A percentile compares a stretch with the other conserved stretches of the same genome.
phyloP scores from a whole-genome alignment of 2,329 filamentous ascomycete species.

The Orbilia quercus region DNA sequence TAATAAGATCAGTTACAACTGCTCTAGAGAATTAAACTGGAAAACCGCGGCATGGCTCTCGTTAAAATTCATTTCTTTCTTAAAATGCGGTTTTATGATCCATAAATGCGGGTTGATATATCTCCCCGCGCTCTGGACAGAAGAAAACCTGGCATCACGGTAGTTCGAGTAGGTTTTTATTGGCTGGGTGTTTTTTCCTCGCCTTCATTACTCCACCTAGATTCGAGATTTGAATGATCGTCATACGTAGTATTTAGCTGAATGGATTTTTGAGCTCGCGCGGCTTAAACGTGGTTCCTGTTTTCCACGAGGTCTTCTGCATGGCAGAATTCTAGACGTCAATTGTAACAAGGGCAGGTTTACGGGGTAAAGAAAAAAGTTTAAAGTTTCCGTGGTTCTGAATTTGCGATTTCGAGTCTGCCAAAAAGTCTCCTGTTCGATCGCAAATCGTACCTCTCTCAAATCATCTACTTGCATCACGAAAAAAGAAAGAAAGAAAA shows the following conservation, averaged over 20 bases:
- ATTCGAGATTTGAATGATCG: too few species aligned
- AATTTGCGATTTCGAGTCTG: not conserved
- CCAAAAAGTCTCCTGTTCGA: slow-evolving; percentile 17
- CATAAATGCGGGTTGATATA: slow-evolving; percentile 11
- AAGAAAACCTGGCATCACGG: slow-evolving; percentile 9
- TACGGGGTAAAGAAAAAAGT: too few species aligned
- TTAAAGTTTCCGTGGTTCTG: slow-evolving; percentile 12
- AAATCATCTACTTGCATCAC: slow-evolving; percentile 6
- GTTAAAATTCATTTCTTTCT: not conserved
- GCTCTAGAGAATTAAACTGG: too few species aligned
- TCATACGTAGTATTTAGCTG: not conserved
- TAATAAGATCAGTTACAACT: too few species aligned
- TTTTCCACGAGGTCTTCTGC: slow-evolving; percentile 8
- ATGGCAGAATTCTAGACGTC: too few species aligned
- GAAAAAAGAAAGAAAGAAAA: slow-evolving; percentile 8
- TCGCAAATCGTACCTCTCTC: slow-evolving; percentile 16
- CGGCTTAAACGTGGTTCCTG: not conserved
- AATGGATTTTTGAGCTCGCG: too few species aligned
- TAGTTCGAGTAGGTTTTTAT: slow-evolving; percentile 13
- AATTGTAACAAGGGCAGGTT: slow-evolving; percentile 10
- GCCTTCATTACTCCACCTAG: too few species aligned
- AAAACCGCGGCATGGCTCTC: not conserved
- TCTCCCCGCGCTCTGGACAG: slow-evolving; percentile 10
- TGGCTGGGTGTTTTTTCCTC: slow-evolving; percentile 20
- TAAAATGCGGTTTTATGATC: not conserved